Base-by-base conservation (phyloP, 1,284 basidiomycete genomes). In the Fistulinella cinereoalba region DNA sequence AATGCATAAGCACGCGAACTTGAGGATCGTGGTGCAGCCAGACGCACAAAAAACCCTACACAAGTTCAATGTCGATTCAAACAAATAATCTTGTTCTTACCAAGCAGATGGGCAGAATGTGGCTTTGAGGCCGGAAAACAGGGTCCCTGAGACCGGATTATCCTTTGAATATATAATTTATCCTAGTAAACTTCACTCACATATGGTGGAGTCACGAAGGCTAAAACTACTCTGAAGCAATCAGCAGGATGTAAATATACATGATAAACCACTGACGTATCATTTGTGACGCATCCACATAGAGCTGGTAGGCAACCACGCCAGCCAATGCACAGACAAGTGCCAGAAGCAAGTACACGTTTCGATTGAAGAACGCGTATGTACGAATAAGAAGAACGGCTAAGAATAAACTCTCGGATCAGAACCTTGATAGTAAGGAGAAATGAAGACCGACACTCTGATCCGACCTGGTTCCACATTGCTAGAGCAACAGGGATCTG, bases 381-480 rank as follows among this genome's bases (percentile, higher is more conserved):
- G 87, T 89, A 47, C 86, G 79, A 51, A 89, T 88, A 53, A 89
- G 74, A 38, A 89, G 76, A 44, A 89, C 83, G 51, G 79, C 82
- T 85, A 52, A 53, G n/a, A 53, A 1, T 40, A 52, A 42, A 61
- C 58, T 54, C 47, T 54, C 37, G 19, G 22, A 37, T 65, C 23
- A 52, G 42, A 28, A 41, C 43, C 15, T 22, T 28, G 32, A 37
- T 45, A 11, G 19, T 10, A 13, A 4, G 15, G 18, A n/a, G 29
- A 27, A 43, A 38, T n/a, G 51, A 52, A 41, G 37, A 66, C 72
- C 43, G 55, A 82, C 83, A 79, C 71, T 89, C 84, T 37, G 86
- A 85, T 37, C 83, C 81, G 44, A 87, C 83, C 75, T 89, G 87
- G 57, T 89, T 89, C 85, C 86, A 89, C 79, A 88, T 83, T 23